Percentiles rank a stretch among this genome's conserved stretches.
phyloP scores from a whole-genome alignment of 2,329 filamentous ascomycete genomes.

The Pyricularia pennisetigena region DNA sequence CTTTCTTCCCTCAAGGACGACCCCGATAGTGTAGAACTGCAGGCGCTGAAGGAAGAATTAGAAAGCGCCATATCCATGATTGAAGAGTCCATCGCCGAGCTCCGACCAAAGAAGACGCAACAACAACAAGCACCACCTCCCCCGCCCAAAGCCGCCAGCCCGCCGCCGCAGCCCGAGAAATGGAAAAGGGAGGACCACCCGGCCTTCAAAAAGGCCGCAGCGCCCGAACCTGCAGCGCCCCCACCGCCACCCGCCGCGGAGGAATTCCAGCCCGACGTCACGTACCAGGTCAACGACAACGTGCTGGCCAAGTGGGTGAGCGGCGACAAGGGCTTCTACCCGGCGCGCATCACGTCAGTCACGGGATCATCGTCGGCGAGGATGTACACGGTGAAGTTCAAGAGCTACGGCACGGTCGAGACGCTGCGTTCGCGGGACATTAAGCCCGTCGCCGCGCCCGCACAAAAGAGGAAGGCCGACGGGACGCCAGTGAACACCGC shows the following conservation, averaged over 20 bases:
- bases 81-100: constrained; percentile 71
- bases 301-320: constrained; percentile 87
- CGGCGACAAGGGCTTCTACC: constrained; percentile 84
- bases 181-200: constrained; percentile 76
- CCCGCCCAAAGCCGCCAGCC: constrained; percentile 21
- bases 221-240: constrained; percentile 15
- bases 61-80: constrained; percentile 71
- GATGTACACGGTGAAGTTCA: constrained; percentile 92
- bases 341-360: constrained; percentile 84
- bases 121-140: constrained; percentile 20
- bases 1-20: constrained; percentile 67
- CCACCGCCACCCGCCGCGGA: constrained; percentile 23
- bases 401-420: constrained; percentile 78
- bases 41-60: constrained; percentile 70
- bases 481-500: constrained; percentile 41
- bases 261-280: constrained; percentile 45
- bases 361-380: constrained; percentile 86
- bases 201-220: constrained; percentile 53
- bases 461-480: constrained; percentile 81
- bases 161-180: constrained; percentile 43
- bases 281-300: constrained; percentile 79
- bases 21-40: constrained; percentile 69
- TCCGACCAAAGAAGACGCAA: constrained; percentile 45
- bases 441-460: constrained; percentile 35
- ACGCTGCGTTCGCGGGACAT: constrained; percentile 77